Conservation (phyloP, 345 rosid genomes). For the Jatropha curcas region DNA sequence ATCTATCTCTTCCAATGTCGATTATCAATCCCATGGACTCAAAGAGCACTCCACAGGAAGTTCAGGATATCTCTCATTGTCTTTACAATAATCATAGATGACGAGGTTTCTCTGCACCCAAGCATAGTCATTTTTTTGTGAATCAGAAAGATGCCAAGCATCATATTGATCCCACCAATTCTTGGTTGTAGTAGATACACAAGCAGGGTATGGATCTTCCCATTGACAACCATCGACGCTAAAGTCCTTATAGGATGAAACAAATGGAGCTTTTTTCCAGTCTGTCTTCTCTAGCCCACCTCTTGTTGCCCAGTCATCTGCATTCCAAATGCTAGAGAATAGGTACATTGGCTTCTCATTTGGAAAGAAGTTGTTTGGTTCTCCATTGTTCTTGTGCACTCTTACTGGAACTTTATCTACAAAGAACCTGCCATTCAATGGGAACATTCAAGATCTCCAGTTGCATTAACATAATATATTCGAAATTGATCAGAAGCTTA, state of each 20-base stretch:
- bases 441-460: neutral
- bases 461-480: too few relatives aligned
- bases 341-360: constrained; percentile 94
- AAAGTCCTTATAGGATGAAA: constrained; percentile 85
- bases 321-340: constrained; percentile 97
- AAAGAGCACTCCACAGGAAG: constrained; percentile 78
- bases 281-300: constrained; percentile 95
- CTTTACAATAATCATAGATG: constrained; percentile 84
- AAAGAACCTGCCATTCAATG: constrained; percentile 53
- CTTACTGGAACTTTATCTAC: constrained; percentile 78
- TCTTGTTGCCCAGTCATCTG: constrained; percentile 96
- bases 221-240: constrained; percentile 82
- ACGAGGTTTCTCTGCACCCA: constrained; percentile 95
- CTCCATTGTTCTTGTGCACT: constrained; percentile 79
- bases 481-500: constrained; percentile 33
- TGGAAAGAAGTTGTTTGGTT: constrained; percentile 83
- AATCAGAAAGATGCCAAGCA: constrained; percentile 84
- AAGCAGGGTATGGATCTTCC: constrained; percentile 88
- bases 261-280: constrained; percentile 87
- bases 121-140: constrained; percentile 78
- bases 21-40: constrained; percentile 67
- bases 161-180: constrained; percentile 93
- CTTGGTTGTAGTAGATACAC: constrained; percentile 82
- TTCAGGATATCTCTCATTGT: constrained; percentile 52
- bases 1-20: too few relatives aligned